Evolutionary conservation across 257 asterid species (phyloP).

Genomic region (Solanum appendiculatum): DNA sequence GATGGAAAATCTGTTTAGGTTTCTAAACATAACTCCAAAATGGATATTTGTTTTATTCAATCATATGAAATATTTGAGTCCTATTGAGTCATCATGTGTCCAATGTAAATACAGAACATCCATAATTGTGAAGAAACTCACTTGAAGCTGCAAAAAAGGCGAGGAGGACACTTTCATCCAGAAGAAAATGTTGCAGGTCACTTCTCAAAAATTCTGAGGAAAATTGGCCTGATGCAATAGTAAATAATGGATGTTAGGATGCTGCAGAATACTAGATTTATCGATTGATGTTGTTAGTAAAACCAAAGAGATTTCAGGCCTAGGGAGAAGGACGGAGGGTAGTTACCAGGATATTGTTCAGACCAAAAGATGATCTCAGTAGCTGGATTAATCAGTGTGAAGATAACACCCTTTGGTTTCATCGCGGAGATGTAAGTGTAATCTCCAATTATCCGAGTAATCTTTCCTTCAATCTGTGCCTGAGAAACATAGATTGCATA

Average conservation of each 20-base stretch:
- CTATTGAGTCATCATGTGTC: neutral
- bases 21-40: neutral
- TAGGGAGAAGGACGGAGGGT: neutral
- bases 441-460: conserved; percentile 33
- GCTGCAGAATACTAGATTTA: neutral
- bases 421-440: conserved; percentile 53
- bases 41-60: neutral
- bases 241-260: neutral
- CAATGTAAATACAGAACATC: neutral
- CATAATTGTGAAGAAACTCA: conserved; percentile 16
- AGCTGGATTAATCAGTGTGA: conserved; percentile 55
- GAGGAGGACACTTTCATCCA: conserved; percentile 63
- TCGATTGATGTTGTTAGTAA: neutral
- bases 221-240: conserved; percentile 40
- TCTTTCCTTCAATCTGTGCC: conserved; percentile 64
- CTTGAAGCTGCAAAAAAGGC: conserved; percentile 62
- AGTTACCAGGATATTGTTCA: conserved; percentile 61
- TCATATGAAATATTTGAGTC: neutral
- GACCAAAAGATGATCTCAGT: conserved; percentile 48
- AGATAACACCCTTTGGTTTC: conserved; percentile 51
- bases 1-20: neutral
- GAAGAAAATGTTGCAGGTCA: conserved; percentile 53
- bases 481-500: conserved; percentile 57
- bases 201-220: conserved; percentile 38
- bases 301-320: neutral